Evolutionary conservation across 2,329 filamentous ascomycete species (phyloP), one percentile per base, ranked within the genome.

Genomic region (Microcyclospora tardicrescens): DNA sequence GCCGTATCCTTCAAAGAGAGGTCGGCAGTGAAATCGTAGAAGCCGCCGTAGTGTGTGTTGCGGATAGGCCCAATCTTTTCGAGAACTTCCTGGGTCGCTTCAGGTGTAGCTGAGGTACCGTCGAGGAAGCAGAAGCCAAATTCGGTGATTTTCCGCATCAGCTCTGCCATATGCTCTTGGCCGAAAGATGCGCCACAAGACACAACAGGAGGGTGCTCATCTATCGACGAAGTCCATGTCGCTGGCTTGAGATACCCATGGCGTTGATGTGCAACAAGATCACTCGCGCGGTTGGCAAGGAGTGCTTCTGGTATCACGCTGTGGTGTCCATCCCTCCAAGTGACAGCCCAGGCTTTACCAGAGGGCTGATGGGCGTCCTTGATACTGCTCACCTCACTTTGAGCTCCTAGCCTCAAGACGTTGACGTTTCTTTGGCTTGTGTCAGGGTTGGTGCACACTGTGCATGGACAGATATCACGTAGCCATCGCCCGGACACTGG

Each of bases 11-110:
- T 87, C 55, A 81, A 81, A 19, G 84, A 80, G 16, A 95, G 72
- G 59, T 95, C 83, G 5, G 87, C 81, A 1, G 84, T 83, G 60
- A 96, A 96, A 61, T 95, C 89, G 66, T 79, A 83, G 60, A 83
- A 83, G 19, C 72, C 78, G 45, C 77, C 89, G 60, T 96, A 98
- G 58, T 96, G 91, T 0, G 91, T 98, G 44, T 80, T 71, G 13
- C 87, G 76, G 51, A 96, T 87, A 46, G 89, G 89, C 0, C 85
- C 76, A 46, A 98, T 93, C 39, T 77, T 75, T 54, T 84, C 73
- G 2, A 96, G 67, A 1, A 95, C 68, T n/a, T 65, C 58, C 59
- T 89, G 62, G 0, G 87, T 95, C 5, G 78, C 72, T 46, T 79
- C 69, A 0, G 84, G 81, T 5, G 71, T 71, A 1, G 76, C 65